Percentiles rank a stretch among this genome's conserved stretches.
These are phyloP conservation scores for Claviceps cyperi DNA, from an alignment of 2,329 filamentous ascomycete species.

Conservation along the genomic window DNA sequence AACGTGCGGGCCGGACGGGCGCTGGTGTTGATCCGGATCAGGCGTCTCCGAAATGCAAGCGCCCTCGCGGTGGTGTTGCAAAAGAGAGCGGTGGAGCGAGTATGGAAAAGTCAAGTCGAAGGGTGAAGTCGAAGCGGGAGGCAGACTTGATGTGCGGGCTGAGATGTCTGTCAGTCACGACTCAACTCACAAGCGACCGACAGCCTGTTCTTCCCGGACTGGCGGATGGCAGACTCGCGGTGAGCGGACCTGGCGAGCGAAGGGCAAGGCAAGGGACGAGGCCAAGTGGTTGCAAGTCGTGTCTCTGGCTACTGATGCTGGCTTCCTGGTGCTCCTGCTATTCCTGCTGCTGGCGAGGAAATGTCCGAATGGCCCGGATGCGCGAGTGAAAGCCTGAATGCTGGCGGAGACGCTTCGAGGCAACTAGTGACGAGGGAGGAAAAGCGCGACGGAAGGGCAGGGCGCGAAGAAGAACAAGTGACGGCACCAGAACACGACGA, in stretches of 20 bases:
- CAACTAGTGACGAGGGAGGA: background rate
- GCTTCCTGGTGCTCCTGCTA: too few species aligned
- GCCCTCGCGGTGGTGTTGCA: background rate
- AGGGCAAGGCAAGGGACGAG: background rate
- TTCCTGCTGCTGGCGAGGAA: background rate
- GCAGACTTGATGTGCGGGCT: background rate
- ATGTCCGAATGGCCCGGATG: background rate
- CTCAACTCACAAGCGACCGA: background rate
- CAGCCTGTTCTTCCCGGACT: background rate
- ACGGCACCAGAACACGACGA: too few species aligned
- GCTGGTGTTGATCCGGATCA: background rate
- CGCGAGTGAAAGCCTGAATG: background rate
- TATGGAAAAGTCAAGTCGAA: background rate
- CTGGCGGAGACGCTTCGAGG: background rate
- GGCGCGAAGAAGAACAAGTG: background rate
- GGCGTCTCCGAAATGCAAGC: background rate
- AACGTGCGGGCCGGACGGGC: background rate
- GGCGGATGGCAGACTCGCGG: background rate
- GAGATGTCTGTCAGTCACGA: background rate
- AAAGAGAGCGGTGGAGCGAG: background rate
- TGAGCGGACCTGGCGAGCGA: background rate
- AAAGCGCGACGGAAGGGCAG: background rate
- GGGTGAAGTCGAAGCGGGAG: background rate
- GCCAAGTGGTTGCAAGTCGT: too few species aligned
- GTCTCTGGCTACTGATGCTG: too few species aligned